phyloP scores from a whole-genome alignment of 1,284 basidiomycete genomes.

The Boletus sp. region DNA sequence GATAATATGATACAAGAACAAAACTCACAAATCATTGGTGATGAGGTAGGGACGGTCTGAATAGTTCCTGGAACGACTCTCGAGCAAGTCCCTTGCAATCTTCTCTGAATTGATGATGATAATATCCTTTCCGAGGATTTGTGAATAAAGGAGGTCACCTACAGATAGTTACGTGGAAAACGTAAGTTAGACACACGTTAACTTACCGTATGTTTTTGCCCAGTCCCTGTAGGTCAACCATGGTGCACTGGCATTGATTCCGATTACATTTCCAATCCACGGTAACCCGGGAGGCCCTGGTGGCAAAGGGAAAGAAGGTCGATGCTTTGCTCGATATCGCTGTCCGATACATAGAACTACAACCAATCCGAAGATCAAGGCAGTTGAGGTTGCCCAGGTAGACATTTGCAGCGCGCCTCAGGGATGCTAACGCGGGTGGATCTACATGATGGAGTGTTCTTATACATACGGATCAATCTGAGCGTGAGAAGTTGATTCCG shows the following conservation, averaged over 20 bases:
- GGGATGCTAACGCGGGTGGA: not conserved
- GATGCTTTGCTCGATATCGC: not conserved
- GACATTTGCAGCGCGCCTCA: not conserved
- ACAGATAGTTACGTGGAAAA: not conserved
- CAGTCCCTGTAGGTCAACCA: constrained; percentile 9
- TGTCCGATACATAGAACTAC: not conserved
- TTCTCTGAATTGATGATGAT: no score
- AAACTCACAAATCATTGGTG: constrained; percentile 7
- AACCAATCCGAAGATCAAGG: not conserved
- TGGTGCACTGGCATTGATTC: constrained; percentile 1
- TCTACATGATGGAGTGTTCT: no score
- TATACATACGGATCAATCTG: no score
- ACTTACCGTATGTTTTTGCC: constrained; percentile 3
- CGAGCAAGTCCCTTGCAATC: constrained; percentile 9
- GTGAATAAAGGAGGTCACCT: constrained; percentile 6
- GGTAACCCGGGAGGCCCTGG: constrained; percentile 9
- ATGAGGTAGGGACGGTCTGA: constrained; percentile 6
- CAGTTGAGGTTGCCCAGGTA: not conserved
- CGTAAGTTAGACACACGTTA: not conserved
- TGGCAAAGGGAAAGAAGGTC: not conserved
- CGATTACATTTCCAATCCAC: constrained; percentile 6
- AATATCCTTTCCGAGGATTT: constrained; percentile 5
- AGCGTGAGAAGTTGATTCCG: no score
- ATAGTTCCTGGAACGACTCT: constrained; percentile 1
- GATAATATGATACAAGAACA: not conserved